Evolutionary conservation across 441 rosid genomes (phyloP).

Genomic region (Theobroma grandiflorum): DNA sequence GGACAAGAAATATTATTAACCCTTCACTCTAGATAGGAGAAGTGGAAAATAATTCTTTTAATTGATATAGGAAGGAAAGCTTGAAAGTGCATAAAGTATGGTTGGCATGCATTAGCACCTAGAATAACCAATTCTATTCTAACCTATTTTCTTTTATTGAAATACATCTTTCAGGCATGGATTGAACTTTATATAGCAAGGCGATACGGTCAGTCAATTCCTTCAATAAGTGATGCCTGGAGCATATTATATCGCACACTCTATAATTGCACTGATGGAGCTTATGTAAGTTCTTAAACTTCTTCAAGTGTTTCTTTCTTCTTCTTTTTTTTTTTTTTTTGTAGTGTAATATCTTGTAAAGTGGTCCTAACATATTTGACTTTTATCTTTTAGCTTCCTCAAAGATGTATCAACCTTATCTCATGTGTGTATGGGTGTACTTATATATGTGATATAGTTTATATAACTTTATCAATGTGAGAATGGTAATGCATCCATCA

Average conservation of each 20-base stretch:
- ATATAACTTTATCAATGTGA: neutral
- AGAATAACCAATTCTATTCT: conserved; percentile 2
- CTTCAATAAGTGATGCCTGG: conserved; percentile 60
- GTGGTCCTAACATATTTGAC: neutral
- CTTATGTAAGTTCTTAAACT: conserved; percentile 52
- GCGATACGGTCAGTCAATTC: conserved; percentile 57
- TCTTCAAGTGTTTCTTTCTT: neutral
- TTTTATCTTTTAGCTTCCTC: neutral
- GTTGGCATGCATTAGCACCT: neutral
- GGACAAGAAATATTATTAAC: conserved; percentile 9
- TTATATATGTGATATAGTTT: neutral
- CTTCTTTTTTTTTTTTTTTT: neutral
- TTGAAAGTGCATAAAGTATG: neutral
- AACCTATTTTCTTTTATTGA: neutral
- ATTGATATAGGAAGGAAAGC: conserved; percentile 5
- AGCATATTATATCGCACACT: conserved; percentile 61
- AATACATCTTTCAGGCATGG: conserved; percentile 56
- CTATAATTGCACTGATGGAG: conserved; percentile 77
- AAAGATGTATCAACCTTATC: conserved; percentile 4
- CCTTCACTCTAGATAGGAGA: neutral
- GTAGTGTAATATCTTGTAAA: neutral
- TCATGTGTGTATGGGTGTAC: neutral
- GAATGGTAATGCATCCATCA: neutral
- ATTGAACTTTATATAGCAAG: conserved; percentile 53
- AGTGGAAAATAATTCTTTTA: conserved; percentile 9